Evolutionary conservation across 306 rosid species (phyloP).

Genomic region (Carpinus fangiana): DNA sequence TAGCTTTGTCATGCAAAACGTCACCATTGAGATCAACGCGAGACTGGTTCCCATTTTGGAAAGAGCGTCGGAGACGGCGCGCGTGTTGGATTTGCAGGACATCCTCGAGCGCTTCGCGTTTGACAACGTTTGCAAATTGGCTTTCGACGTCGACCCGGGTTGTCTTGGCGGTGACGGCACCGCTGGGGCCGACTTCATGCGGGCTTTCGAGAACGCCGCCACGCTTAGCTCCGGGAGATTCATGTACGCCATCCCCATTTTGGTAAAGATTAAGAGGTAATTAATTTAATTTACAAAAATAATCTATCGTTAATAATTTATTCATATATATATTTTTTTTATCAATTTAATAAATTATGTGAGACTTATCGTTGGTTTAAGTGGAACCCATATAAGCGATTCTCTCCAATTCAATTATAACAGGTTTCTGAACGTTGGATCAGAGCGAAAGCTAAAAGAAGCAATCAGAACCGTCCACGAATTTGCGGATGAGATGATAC

Average conservation of each 20-base stretch:
- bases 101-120: conserved; percentile 66
- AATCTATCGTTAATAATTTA: too few relatives aligned
- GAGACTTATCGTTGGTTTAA: too few relatives aligned
- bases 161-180: conserved; percentile 53
- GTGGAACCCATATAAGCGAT: too few relatives aligned
- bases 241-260: conserved; percentile 15
- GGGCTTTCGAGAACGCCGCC: conserved; percentile 64
- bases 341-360: too few relatives aligned
- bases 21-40: conserved; percentile 40
- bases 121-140: conserved; percentile 68
- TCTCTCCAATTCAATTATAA: too few relatives aligned
- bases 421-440: conserved; percentile 38
- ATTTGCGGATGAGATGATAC: conserved; percentile 51
- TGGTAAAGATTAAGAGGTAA: conserved; percentile 15
- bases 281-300: too few relatives aligned
- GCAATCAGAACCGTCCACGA: conserved; percentile 47
- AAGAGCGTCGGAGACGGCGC: conserved; percentile 19
- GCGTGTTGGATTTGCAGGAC: conserved; percentile 53
- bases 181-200: conserved; percentile 49
- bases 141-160: conserved; percentile 56
- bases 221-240: conserved; percentile 45
- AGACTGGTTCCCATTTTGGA: conserved; percentile 50
- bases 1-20: conserved; percentile 52
- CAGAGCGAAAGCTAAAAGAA: conserved; percentile 39
- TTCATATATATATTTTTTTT: too few relatives aligned